Conservation (phyloP, 1,284 basidiomycete species). For the Sanguinoderma infundibulare region DNA sequence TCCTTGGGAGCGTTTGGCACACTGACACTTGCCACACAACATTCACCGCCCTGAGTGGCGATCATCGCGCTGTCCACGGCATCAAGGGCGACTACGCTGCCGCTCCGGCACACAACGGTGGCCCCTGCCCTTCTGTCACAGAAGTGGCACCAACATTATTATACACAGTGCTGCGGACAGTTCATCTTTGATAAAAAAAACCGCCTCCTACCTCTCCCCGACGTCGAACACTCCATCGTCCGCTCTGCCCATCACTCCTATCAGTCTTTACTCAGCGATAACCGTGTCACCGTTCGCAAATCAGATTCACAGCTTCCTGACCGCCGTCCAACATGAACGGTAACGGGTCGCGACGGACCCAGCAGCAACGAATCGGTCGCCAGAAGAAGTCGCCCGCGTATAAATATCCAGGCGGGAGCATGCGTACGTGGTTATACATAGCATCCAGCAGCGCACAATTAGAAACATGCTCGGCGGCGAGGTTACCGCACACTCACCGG, state of each 20-base stretch:
- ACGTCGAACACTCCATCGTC: neutral
- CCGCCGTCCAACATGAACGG: neutral
- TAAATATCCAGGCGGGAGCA: neutral
- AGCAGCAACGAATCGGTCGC: too few species aligned
- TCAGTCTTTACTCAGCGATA: neutral
- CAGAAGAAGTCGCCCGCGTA: neutral
- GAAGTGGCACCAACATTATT: neutral
- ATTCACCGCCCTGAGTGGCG: slow-evolving; percentile 1
- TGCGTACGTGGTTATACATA: neutral
- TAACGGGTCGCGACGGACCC: too few species aligned
- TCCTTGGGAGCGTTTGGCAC: neutral
- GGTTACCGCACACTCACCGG: slow-evolving; percentile 2
- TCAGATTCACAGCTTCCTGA: slow-evolving; percentile 5
- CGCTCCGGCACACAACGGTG: neutral
- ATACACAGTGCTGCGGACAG: slow-evolving; percentile 3
- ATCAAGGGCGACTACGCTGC: slow-evolving; percentile 8
- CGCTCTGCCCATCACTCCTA: neutral
- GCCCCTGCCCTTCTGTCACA: neutral
- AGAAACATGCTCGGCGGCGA: neutral
- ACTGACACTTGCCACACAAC: neutral
- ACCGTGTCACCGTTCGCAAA: neutral
- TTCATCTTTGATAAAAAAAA: slow-evolving; percentile 13
- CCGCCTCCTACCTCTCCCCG: neutral
- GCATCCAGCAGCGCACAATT: neutral
- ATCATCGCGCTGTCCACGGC: slow-evolving; percentile 16